Evolutionary conservation across 257 asterid species (phyloP).

Genomic region (Ocimum tenuiflorum): DNA sequence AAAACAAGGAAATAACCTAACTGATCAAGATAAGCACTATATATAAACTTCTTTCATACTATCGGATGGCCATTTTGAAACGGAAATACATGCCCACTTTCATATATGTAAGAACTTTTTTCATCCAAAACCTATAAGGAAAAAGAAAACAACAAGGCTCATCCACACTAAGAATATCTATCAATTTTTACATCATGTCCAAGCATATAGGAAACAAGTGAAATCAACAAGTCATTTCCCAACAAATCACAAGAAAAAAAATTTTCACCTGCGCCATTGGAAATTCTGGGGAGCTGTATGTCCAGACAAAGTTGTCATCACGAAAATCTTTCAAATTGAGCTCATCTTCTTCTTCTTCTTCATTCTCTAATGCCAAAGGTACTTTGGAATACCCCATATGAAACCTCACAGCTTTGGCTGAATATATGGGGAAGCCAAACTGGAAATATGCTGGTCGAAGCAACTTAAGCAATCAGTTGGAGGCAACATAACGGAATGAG

Average conservation of each 20-base stretch:
- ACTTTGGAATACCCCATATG: conserved; percentile 44
- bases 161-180: background rate
- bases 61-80: background rate
- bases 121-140: background rate
- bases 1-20: background rate
- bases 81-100: background rate
- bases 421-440: conserved; percentile 65
- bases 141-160: background rate
- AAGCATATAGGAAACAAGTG: background rate
- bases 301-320: conserved; percentile 50
- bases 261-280: conserved; percentile 64
- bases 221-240: background rate
- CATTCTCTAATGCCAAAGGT: conserved; percentile 23
- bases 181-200: background rate
- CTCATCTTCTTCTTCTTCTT: conserved; percentile 19
- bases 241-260: background rate
- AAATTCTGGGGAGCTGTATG: conserved; percentile 57
- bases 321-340: conserved; percentile 23
- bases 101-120: background rate
- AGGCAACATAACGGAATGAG: background rate
- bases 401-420: conserved; percentile 67
- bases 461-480: conserved; percentile 19
- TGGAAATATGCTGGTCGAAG: conserved; percentile 64
- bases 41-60: background rate
- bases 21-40: background rate